Percentiles rank a stretch among this genome's conserved stretches.
phyloP scores from a whole-genome alignment of 257 asterid genomes.

The Primulina eburnea region DNA sequence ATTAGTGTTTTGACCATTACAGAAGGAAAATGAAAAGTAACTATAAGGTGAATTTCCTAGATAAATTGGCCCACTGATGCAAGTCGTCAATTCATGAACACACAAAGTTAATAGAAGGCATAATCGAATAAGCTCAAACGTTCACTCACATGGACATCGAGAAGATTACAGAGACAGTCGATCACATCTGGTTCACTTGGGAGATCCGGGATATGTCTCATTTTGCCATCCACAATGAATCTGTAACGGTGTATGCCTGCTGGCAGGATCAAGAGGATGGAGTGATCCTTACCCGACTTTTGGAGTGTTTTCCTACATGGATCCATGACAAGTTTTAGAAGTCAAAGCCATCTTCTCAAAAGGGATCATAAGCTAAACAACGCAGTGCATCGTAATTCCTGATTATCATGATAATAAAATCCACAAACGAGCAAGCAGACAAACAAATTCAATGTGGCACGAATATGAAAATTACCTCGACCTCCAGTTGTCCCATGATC shows the following conservation, averaged over 20 bases:
- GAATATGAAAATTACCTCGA: slow-evolving; percentile 50
- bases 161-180: slow-evolving; percentile 65
- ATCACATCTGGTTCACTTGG: slow-evolving; percentile 66
- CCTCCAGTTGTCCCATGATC: slow-evolving; percentile 97
- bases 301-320: slow-evolving; percentile 68
- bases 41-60: neutral
- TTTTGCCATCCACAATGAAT: slow-evolving; percentile 78
- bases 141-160: slow-evolving; percentile 73
- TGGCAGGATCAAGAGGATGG: slow-evolving; percentile 76
- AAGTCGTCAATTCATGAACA: neutral
- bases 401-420: slow-evolving; percentile 13
- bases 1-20: neutral
- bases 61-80: neutral
- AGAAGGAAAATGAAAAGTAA: slow-evolving; percentile 3
- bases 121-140: slow-evolving; percentile 16
- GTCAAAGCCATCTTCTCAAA: slow-evolving; percentile 4
- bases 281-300: slow-evolving; percentile 83
- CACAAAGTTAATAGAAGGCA: neutral
- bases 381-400: neutral
- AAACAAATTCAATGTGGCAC: slow-evolving; percentile 8
- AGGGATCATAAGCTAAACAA: neutral
- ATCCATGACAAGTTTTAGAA: slow-evolving; percentile 1
- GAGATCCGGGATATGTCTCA: slow-evolving; percentile 68
- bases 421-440: slow-evolving; percentile 7
- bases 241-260: slow-evolving; percentile 71